phyloP scores from a whole-genome alignment of 2,329 filamentous ascomycete species.

The Ilyonectria sp. region DNA sequence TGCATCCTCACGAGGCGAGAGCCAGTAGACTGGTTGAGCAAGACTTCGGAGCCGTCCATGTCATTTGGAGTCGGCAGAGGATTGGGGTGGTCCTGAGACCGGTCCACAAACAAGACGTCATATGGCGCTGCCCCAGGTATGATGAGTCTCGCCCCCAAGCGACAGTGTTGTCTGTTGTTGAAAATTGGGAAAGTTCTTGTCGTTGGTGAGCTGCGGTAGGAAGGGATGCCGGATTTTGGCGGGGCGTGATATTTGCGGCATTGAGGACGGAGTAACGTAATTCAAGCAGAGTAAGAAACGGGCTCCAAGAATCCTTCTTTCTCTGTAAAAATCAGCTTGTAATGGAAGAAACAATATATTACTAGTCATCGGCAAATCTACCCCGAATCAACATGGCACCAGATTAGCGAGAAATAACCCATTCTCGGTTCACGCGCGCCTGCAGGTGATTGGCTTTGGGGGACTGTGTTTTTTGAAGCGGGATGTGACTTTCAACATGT shows the following conservation, averaged over 20 bases:
- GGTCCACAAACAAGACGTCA: constrained; percentile 27
- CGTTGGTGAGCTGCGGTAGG: background rate
- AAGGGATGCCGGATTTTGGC: background rate
- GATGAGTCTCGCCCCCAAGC: background rate
- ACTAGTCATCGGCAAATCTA: too few species aligned
- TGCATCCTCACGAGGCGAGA: constrained; percentile 19
- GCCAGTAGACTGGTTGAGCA: background rate
- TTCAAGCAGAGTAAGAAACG: too few species aligned
- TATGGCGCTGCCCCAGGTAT: constrained; percentile 20
- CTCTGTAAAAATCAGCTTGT: too few species aligned
- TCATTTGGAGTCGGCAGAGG: constrained; percentile 32
- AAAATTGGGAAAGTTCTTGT: constrained; percentile 11
- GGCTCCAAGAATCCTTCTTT: too few species aligned
- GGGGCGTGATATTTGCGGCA: background rate
- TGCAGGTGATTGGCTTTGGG: too few species aligned
- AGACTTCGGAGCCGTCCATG: constrained; percentile 18
- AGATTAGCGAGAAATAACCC: too few species aligned
- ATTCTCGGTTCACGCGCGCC: too few species aligned
- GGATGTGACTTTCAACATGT: too few species aligned
- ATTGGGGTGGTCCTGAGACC: constrained; percentile 9
- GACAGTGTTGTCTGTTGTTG: background rate
- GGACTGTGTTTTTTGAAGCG: too few species aligned
- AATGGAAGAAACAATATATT: too few species aligned
- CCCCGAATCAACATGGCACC: too few species aligned
- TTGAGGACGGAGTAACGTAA: too few species aligned